These are phyloP conservation scores for Harringtonia lauricola DNA, from an alignment of 2,329 filamentous ascomycete genomes.

Conservation along the genomic window DNA sequence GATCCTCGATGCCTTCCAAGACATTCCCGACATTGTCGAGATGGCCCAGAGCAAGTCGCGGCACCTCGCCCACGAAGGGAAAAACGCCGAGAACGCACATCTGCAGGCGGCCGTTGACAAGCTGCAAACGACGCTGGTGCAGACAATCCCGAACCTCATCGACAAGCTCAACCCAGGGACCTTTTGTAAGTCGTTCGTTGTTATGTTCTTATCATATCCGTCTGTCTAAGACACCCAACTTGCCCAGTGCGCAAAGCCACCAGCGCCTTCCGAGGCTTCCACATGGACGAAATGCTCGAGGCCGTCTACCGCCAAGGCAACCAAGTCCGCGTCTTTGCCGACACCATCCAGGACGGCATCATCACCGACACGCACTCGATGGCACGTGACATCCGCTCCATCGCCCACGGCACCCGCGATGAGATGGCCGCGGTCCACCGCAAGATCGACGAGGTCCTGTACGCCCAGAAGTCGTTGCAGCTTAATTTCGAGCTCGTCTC, in stretches of 20 bases:
- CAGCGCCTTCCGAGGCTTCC: neutral
- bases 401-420: neutral
- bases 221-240: no score
- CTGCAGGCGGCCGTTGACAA: conserved; percentile 1
- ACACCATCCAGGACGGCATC: neutral
- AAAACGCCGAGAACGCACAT: neutral
- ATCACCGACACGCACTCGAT: neutral
- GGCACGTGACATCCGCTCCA: neutral
- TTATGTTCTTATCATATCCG: neutral
- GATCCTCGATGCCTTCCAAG: conserved; percentile 10
- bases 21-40: conserved; percentile 10
- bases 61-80: conserved; percentile 2
- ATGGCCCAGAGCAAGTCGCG: conserved; percentile 6
- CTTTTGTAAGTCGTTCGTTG: conserved; percentile 4
- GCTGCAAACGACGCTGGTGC: conserved; percentile 4
- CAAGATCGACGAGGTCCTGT: neutral
- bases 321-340: neutral
- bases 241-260: neutral
- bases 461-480: neutral
- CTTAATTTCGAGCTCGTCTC: neutral
- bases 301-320: neutral
- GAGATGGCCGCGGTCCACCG: neutral
- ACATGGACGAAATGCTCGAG: conserved; percentile 1
- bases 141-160: conserved; percentile 4
- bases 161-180: conserved; percentile 8